Evolutionary conservation across 371 early-diverging fungal genomes (phyloP), one percentile per base, ranked within the genome.

Genomic region (Zancudomyces culisetae): DNA sequence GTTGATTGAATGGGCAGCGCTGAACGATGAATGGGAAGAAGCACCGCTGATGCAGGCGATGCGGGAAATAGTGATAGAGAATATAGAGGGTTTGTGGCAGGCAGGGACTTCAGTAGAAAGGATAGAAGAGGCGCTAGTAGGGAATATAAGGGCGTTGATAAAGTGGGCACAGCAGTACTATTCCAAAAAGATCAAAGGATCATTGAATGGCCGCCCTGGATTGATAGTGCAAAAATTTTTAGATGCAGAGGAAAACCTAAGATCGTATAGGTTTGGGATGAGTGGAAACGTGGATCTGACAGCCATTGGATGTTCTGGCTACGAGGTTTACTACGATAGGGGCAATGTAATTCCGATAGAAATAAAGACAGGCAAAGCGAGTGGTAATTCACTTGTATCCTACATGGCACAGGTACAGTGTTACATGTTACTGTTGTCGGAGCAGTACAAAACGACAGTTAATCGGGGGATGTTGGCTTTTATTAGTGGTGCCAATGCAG

Each of bases 241-340:
- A 52, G 86, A 88, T 57, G 80, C 90, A 52, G 97, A 96, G 61
- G 96, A 96, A 52, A 78, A 78, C 53, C 69, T 91, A 6, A 90
- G 90, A 87, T 88, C 91, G 21, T 87, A 89, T 1, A 84, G 69
- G 45, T 89, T 75, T 62, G 97, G 97, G 0, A 57, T 96, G 18
- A 94, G 92, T 48, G 97, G 97, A 19, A 88, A 85, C 61, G 72
- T 96, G 6, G 96, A 96, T 57, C 81, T 79, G 21, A 73, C 85
- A 0, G 51, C 87, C 2, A 66, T 79, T 45, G 69, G 75, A 0
- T 59, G 59, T 3, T 15, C 56, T 18, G 45, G 40, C 13, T 43
- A n/a, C 23, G 27, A 51, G 13, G 2, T 4, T 10, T 20, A 45
- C 21, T 4, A 45, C 21, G 42, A 40, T 19, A 2, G 27, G 18